Conservation (phyloP, 129 eudicot genomes). For the Flaveria sonorensis region DNA sequence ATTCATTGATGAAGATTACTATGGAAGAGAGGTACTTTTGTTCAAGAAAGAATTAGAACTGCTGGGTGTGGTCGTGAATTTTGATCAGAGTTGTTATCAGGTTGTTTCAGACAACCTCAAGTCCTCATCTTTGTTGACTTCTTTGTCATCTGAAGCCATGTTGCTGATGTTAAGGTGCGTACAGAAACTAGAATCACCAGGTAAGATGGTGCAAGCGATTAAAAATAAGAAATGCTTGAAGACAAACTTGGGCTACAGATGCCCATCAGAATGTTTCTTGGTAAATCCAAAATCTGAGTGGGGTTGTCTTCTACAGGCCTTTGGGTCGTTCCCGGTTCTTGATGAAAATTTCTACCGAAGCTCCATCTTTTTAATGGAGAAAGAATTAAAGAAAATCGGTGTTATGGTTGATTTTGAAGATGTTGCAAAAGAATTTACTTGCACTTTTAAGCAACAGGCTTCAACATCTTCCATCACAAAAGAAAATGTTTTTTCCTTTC, state of each 20-base stretch:
- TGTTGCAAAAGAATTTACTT: slow-evolving; percentile 37
- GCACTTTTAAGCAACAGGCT: slow-evolving; percentile 44
- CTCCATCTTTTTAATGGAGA: slow-evolving; percentile 17
- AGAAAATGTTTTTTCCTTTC: slow-evolving; percentile 34
- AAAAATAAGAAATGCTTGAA: slow-evolving; percentile 37
- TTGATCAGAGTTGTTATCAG: slow-evolving; percentile 35
- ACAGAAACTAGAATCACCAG: slow-evolving; percentile 8
- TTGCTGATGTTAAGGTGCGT: slow-evolving; percentile 38
- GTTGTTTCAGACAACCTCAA: slow-evolving; percentile 44
- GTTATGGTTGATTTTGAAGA: slow-evolving; percentile 43
- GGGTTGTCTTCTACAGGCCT: slow-evolving; percentile 54
- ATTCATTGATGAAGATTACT: slow-evolving; percentile 50
- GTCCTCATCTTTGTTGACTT: slow-evolving; percentile 14
- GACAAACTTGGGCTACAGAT: slow-evolving; percentile 48
- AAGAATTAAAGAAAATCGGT: slow-evolving; percentile 45
- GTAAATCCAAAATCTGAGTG: slow-evolving; percentile 39
- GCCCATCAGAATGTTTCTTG: slow-evolving; percentile 48
- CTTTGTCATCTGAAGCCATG: slow-evolving; percentile 28
- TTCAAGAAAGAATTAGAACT: slow-evolving; percentile 40
- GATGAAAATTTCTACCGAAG: slow-evolving; percentile 46
- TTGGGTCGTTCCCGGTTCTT: slow-evolving; percentile 41
- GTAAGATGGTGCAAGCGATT: slow-evolving; percentile 32
- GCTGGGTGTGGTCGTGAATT: slow-evolving; percentile 43
- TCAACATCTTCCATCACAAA: slow-evolving; percentile 33
- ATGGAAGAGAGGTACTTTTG: slow-evolving; percentile 38